Evolutionary conservation across 805 yeast species (phyloP).

Genomic region (Saccharomycopsis malanga): DNA sequence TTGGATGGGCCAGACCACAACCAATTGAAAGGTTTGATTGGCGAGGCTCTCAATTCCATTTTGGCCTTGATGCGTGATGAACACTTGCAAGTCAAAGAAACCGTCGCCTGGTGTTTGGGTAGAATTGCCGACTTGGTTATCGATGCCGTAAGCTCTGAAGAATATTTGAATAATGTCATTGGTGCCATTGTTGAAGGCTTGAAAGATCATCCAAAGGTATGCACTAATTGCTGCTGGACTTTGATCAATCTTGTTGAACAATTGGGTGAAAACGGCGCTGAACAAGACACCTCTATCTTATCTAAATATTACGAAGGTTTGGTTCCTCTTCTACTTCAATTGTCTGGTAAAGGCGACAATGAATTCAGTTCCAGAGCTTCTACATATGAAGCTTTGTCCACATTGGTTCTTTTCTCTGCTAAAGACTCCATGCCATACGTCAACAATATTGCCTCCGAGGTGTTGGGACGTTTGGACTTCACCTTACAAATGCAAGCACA

Average conservation of each 20-base stretch:
- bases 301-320: conserved; percentile 66
- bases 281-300: conserved; percentile 47
- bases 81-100: conserved; percentile 81
- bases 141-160: conserved; percentile 61
- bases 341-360: conserved; percentile 69
- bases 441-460: conserved; percentile 66
- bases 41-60: conserved; percentile 79
- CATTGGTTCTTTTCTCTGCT: conserved; percentile 71
- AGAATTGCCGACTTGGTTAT: conserved; percentile 85
- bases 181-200: conserved; percentile 74
- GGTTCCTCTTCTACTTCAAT: conserved; percentile 61
- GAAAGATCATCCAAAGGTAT: conserved; percentile 84
- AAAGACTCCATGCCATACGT: conserved; percentile 61
- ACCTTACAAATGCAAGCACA: conserved; percentile 56
- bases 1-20: conserved; percentile 86
- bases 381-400: conserved; percentile 90
- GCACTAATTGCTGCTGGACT: conserved; percentile 98
- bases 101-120: conserved; percentile 98
- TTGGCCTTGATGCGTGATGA: conserved; percentile 67
- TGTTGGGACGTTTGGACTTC: conserved; percentile 61
- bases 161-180: conserved; percentile 63
- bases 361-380: conserved; percentile 87
- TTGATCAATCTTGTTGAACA: conserved; percentile 88
- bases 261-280: conserved; percentile 29
- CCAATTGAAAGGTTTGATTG: conserved; percentile 58